Evolutionary conservation across 768 basidiomycete genomes (phyloP).

Genomic region (Boletus rubescentipes): DNA sequence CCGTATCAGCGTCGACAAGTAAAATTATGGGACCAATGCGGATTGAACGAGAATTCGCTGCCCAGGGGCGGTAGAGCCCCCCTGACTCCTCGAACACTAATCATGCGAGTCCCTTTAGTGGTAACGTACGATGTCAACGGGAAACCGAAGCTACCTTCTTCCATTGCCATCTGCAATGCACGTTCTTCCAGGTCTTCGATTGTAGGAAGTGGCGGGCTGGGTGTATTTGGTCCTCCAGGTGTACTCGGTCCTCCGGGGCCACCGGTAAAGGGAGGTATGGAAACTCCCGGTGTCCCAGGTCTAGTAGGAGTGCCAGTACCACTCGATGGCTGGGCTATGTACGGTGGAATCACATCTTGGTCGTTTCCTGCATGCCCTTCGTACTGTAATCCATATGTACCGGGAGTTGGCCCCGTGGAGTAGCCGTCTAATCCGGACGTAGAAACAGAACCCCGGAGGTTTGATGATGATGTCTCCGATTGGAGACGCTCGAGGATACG

Average conservation of each 20-base stretch:
- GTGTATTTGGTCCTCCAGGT: constrained; percentile 7
- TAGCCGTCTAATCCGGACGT: constrained; percentile 23
- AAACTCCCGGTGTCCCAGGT: constrained; percentile 26
- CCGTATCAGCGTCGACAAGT: constrained; percentile 85
- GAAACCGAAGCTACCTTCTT: constrained; percentile 42
- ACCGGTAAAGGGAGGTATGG: constrained; percentile 7
- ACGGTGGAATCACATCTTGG: constrained; percentile 33
- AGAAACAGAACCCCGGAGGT: constrained; percentile 24
- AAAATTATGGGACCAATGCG: constrained; percentile 78
- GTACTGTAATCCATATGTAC: constrained; percentile 63
- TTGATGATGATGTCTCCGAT: constrained; percentile 24
- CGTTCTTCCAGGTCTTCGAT: constrained; percentile 47
- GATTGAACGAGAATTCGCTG: constrained; percentile 68
- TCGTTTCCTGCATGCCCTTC: constrained; percentile 67
- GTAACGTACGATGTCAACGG: constrained; percentile 34
- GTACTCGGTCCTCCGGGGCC: constrained; percentile 6
- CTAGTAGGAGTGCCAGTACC: constrained; percentile 28
- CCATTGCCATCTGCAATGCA: constrained; percentile 50
- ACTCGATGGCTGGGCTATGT: constrained; percentile 6
- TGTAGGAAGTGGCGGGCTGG: constrained; percentile 14
- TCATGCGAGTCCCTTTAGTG: constrained; percentile 40
- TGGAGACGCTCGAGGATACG: constrained; percentile 32
- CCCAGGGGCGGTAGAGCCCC: constrained; percentile 66
- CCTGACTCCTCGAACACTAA: constrained; percentile 53
- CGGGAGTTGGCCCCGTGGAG: constrained; percentile 30